phyloP scores from a whole-genome alignment of 768 basidiomycete genomes.

The Gymnopilus junonius region DNA sequence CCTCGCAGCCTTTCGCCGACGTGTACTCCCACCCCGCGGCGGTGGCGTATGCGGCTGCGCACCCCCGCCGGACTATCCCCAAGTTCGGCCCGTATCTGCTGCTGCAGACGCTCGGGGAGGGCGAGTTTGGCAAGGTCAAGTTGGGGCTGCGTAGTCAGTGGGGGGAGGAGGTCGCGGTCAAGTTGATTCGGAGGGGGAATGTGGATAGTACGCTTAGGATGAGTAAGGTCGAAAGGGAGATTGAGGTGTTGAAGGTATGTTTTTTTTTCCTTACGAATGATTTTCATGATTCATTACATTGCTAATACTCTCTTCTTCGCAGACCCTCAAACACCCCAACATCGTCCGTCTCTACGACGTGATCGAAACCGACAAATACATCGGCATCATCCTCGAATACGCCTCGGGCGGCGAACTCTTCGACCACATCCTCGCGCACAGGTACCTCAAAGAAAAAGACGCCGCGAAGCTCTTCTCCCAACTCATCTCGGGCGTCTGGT shows the following conservation, averaged over 20 bases:
- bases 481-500: conserved; percentile 98
- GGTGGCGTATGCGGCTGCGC: conserved; percentile 79
- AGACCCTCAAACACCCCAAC: conserved; percentile 94
- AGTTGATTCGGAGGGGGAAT: conserved; percentile 92
- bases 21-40: conserved; percentile 87
- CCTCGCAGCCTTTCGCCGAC: conserved; percentile 53
- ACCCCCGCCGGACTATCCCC: conserved; percentile 83
- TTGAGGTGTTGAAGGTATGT: conserved; percentile 89
- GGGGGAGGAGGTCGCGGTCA: conserved; percentile 99
- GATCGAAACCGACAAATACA: conserved; percentile 99
- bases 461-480: conserved; percentile 97
- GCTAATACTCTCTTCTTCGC: conserved; percentile 20
- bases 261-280: background rate
- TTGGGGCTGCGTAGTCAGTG: conserved; percentile 90
- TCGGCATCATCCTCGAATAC: conserved; percentile 98
- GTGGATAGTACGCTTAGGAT: conserved; percentile 89
- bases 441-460: conserved; percentile 93
- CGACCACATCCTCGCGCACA: conserved; percentile 98
- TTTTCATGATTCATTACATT: background rate
- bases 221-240: conserved; percentile 97
- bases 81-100: conserved; percentile 96
- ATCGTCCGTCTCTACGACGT: conserved; percentile 98
- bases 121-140: conserved; percentile 99
- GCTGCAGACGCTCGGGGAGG: conserved; percentile 95
- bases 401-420: conserved; percentile 98